Evolutionary conservation across 1,284 basidiomycete species (phyloP).

Genomic region (Papiliotrema nemorosa): DNA sequence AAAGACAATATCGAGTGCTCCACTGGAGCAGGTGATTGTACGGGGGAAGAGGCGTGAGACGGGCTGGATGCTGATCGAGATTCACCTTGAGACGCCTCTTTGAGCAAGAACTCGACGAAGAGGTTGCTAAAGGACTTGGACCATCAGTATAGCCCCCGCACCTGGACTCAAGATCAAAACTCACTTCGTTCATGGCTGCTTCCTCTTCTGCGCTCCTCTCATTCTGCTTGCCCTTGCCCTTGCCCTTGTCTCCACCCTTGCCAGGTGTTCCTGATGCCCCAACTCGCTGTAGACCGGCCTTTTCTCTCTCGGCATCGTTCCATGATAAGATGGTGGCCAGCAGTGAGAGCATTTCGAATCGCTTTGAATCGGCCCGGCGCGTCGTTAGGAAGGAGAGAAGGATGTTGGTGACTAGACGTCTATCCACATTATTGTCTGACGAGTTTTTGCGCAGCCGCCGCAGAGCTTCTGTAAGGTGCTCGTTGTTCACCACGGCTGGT

Average conservation of each 20-base stretch:
- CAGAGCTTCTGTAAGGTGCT: constrained; percentile 96
- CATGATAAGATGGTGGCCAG: constrained; percentile 85
- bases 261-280: constrained; percentile 27
- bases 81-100: constrained; percentile 63
- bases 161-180: constrained; percentile 7
- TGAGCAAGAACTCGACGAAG: constrained; percentile 93
- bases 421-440: constrained; percentile 83
- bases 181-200: constrained; percentile 49
- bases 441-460: constrained; percentile 81
- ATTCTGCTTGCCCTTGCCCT: constrained; percentile 68
- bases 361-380: constrained; percentile 84
- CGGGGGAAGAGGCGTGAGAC: constrained; percentile 1
- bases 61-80: not conserved
- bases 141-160: too few species aligned
- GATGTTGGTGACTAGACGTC: constrained; percentile 90
- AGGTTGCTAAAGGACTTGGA: constrained; percentile 82
- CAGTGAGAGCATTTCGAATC: constrained; percentile 93
- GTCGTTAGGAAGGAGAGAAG: constrained; percentile 88
- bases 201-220: constrained; percentile 42
- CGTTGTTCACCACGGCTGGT: constrained; percentile 88
- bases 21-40: constrained; percentile 3
- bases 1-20: constrained; percentile 3
- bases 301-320: constrained; percentile 84
- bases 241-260: constrained; percentile 46
- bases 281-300: constrained; percentile 75